A percentile compares a stretch with the other conserved stretches of the same genome.
These are phyloP conservation scores for Pyrenula aspistea DNA, from an alignment of 495 filamentous ascomycete species.

Conservation along the genomic window DNA sequence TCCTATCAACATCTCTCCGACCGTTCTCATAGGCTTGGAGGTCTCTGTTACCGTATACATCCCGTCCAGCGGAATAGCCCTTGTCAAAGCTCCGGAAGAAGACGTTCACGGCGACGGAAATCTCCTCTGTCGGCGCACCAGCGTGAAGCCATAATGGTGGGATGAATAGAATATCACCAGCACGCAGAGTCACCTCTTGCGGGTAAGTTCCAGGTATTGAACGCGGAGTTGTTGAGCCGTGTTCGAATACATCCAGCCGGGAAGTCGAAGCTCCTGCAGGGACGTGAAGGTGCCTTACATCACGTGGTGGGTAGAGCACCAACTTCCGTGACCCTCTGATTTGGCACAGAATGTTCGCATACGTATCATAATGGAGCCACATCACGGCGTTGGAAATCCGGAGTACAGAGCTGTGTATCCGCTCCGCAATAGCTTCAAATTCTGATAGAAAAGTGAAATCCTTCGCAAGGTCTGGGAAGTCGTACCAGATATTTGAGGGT, in stretches of 20 bases:
- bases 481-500: slow-evolving; percentile 52
- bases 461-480: slow-evolving; percentile 55
- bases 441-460: slow-evolving; percentile 63
- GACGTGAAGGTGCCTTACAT: slow-evolving; percentile 57
- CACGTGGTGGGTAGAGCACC: slow-evolving; percentile 64
- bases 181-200: slow-evolving; percentile 48
- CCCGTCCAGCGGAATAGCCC: slow-evolving; percentile 62
- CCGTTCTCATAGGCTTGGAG: slow-evolving; percentile 74
- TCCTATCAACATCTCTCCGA: slow-evolving; percentile 55
- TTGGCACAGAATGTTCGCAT: slow-evolving; percentile 84
- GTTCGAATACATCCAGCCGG: slow-evolving; percentile 52
- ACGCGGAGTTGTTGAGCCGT: slow-evolving; percentile 16
- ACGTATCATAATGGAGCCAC: slow-evolving; percentile 91
- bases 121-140: slow-evolving; percentile 40
- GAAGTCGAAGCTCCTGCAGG: slow-evolving; percentile 72
- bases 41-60: slow-evolving; percentile 85
- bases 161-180: slow-evolving; percentile 69
- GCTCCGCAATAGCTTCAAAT: slow-evolving; percentile 43
- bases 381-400: slow-evolving; percentile 76
- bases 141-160: slow-evolving; percentile 78
- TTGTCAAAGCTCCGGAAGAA: slow-evolving; percentile 65
- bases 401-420: slow-evolving; percentile 68
- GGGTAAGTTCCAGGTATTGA: slow-evolving; percentile 46
- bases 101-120: slow-evolving; percentile 70
- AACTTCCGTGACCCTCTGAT: slow-evolving; percentile 59